Base-by-base conservation (phyloP, 495 filamentous ascomycete genomes). In the Hypoxylon fragiforme region DNA sequence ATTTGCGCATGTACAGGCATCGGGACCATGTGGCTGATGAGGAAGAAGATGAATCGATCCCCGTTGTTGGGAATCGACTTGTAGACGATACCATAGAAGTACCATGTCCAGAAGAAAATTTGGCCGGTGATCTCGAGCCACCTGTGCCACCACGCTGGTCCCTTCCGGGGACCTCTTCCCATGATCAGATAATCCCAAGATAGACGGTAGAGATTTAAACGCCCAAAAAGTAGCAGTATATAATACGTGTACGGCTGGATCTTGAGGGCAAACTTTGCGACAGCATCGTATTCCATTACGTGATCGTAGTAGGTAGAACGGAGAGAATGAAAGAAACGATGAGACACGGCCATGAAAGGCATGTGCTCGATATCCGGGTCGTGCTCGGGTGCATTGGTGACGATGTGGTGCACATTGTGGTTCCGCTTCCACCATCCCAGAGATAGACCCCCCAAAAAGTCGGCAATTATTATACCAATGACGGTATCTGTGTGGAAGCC, bases 341-440 rank as follows among this genome's bases (percentile, higher is more conserved):
- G 94, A 6, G 87, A 92, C 47, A 97, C 79, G 56, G 94, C 94
- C 67, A 98, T 89, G 74, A 97, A 92, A 1, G 94, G 94, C 76
- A 98, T 85, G 60, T 96, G 91, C 70, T 98, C 85, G 54, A 97
- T 98, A 69, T 98, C 94, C 1, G 94, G 94, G 66, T 98, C 94
- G 69, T 98, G 94, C 67, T 97, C 94, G 18, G 94, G 90, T 39
- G 86, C 87, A 71, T 98, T 98, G 13, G 94, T 98, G 26, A 98
- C 88, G 60, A 98, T 91, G 61, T 98, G 94, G 67, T 98, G 94
- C 19, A 98, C 94, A 70, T 98, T 98, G 73, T 98, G 94, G 68
- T 85, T 97, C 45, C 82, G 80, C 70, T 98, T 98, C 94, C 94
- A 98, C 94, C 94, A 98, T 7, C 92, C 89, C 11, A 94, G 54